Evolutionary conservation across 345 rosid genomes (phyloP).

Genomic region (Garcia nutans): DNA sequence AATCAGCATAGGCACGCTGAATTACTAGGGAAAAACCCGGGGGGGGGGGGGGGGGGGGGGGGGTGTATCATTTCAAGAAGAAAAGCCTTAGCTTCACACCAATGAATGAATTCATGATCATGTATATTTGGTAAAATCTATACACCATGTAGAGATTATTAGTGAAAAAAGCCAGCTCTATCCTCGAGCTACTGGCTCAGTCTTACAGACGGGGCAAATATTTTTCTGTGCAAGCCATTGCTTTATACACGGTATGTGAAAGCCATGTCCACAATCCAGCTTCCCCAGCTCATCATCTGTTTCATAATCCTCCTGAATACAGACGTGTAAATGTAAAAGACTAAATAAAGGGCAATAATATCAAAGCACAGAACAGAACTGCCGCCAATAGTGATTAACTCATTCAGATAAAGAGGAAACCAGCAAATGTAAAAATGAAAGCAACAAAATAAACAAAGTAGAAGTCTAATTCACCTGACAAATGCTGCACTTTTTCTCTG

Average conservation of each 20-base stretch:
- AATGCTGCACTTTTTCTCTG: constrained; percentile 75
- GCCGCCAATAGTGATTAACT: not conserved
- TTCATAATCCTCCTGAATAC: constrained; percentile 74
- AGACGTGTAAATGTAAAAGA: not conserved
- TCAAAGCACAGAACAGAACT: too few relatives aligned
- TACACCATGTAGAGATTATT: constrained; percentile 25
- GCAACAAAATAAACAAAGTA: not conserved
- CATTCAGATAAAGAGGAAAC: not conserved
- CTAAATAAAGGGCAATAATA: not conserved
- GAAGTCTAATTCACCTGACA: constrained; percentile 56
- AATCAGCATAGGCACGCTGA: constrained; percentile 8
- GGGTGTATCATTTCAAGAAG: constrained; percentile 13
- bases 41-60: too few relatives aligned
- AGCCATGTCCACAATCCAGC: constrained; percentile 72
- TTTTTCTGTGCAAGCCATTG: constrained; percentile 86
- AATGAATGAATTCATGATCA: constrained; percentile 31
- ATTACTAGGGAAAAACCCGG: not conserved
- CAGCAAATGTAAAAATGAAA: not conserved
- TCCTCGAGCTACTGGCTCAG: constrained; percentile 46
- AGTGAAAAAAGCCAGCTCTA: constrained; percentile 13
- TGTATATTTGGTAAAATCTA: constrained; percentile 34
- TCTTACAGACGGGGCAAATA: constrained; percentile 80
- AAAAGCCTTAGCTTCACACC: constrained; percentile 22
- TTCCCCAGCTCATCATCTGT: constrained; percentile 63
- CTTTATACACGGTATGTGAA: constrained; percentile 76